Evolutionary conservation across 345 rosid species (phyloP).

Genomic region (Brassica nigra): DNA sequence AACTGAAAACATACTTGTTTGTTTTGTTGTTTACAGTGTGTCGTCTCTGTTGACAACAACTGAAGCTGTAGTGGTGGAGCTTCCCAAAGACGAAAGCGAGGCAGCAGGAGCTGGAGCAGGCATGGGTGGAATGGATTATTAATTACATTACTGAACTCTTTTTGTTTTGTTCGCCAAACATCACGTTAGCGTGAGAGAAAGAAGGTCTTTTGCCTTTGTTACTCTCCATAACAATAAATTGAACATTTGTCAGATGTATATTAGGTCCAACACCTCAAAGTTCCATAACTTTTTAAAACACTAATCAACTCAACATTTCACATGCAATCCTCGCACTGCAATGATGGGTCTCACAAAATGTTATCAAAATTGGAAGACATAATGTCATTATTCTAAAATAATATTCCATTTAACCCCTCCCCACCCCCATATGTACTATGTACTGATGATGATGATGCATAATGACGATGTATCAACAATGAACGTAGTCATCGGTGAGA

Average conservation of each 20-base stretch:
- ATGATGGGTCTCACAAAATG: too few relatives aligned
- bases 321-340: too few relatives aligned
- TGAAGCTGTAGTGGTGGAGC: slow-evolving; percentile 73
- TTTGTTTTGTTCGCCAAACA: not conserved
- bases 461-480: slow-evolving; percentile 5
- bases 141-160: not conserved
- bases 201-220: slow-evolving; percentile 10
- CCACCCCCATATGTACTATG: not conserved
- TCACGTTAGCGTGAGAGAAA: slow-evolving; percentile 1
- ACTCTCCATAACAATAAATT: not conserved
- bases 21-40: not conserved
- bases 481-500: slow-evolving; percentile 53
- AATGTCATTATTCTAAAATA: not conserved
- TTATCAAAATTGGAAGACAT: not conserved
- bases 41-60: slow-evolving; percentile 81
- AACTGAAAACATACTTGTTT: not conserved
- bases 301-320: too few relatives aligned
- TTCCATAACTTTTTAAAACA: not conserved
- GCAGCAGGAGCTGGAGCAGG: slow-evolving; percentile 44
- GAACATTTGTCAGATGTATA: not conserved
- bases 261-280: not conserved
- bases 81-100: slow-evolving; percentile 69
- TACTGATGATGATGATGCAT: not conserved
- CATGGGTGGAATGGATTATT: slow-evolving; percentile 41
- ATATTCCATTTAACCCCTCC: not conserved